Evolutionary conservation across 345 rosid species (phyloP).

Genomic region (Gossypium longicalyx): DNA sequence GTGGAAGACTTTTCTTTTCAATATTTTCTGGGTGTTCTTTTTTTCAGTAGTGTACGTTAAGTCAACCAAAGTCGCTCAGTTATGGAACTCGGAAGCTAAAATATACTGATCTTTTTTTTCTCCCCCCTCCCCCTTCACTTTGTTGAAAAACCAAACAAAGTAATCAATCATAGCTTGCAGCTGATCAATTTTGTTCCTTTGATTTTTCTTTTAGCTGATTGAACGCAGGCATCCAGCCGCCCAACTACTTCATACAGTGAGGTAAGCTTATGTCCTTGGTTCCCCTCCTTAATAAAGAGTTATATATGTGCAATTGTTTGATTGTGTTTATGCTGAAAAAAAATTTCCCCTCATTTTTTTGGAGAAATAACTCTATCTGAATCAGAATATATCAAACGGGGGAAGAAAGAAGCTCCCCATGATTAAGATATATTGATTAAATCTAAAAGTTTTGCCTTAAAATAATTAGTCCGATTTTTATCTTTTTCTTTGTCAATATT

Average conservation of each 20-base stretch:
- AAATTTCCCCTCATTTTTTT: not conserved
- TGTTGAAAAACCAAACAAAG: not conserved
- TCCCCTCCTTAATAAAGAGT: too few species aligned
- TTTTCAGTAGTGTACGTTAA: too few species aligned
- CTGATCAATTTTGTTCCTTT: not conserved
- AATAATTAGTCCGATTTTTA: not conserved
- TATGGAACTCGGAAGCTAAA: not conserved
- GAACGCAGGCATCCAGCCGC: not conserved
- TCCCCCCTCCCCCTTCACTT: not conserved
- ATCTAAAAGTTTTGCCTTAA: not conserved
- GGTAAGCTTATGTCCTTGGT: not conserved
- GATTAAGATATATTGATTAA: not conserved
- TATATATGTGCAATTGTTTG: not conserved
- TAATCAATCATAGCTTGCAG: not conserved
- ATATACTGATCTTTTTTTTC: not conserved
- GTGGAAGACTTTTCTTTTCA: not conserved
- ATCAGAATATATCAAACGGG: not conserved
- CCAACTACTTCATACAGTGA: not conserved
- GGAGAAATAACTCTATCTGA: not conserved
- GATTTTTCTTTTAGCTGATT: not conserved
- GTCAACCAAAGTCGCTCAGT: not conserved
- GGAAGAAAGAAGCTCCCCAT: not conserved
- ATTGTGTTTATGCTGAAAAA: not conserved
- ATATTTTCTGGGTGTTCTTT: too few species aligned
- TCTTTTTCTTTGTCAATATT: too few species aligned